Evolutionary conservation across 169 alveolate genomes (phyloP).

Genomic region (Cardiosporidium cionae): DNA sequence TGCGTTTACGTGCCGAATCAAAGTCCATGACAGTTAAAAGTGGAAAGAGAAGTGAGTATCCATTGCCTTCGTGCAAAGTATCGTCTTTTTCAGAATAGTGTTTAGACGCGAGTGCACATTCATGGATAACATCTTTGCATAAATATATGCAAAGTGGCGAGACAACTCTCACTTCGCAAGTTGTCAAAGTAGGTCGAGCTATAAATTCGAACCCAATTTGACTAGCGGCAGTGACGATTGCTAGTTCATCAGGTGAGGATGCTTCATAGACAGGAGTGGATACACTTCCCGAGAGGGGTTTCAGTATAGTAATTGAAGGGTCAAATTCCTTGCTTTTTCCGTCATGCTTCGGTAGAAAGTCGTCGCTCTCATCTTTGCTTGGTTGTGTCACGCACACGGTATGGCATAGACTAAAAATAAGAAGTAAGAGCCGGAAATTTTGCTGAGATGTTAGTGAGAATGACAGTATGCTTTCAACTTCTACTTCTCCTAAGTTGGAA

Average conservation of each 20-base stretch:
- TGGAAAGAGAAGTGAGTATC: conserved; percentile 15
- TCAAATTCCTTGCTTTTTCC: neutral
- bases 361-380: neutral
- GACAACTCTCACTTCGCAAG: neutral
- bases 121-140: neutral
- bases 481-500: too few relatives aligned
- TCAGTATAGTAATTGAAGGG: neutral
- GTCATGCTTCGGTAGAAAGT: neutral
- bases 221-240: conserved; percentile 56
- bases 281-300: neutral
- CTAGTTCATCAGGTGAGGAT: conserved; percentile 73
- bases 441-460: neutral
- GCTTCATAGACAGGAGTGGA: conserved; percentile 51
- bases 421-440: neutral
- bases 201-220: conserved; percentile 34
- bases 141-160: neutral
- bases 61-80: neutral
- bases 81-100: neutral
- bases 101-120: neutral
- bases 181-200: neutral
- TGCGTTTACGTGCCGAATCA: conserved; percentile 82
- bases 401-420: conserved; percentile 12
- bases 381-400: conserved; percentile 4
- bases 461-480: too few relatives aligned
- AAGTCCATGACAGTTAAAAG: conserved; percentile 78